A percentile compares a stretch with the other conserved stretches of the same genome.
Evolutionary conservation across 139 green algal genomes (phyloP).

Genomic region (Tetraselmis chui): DNA sequence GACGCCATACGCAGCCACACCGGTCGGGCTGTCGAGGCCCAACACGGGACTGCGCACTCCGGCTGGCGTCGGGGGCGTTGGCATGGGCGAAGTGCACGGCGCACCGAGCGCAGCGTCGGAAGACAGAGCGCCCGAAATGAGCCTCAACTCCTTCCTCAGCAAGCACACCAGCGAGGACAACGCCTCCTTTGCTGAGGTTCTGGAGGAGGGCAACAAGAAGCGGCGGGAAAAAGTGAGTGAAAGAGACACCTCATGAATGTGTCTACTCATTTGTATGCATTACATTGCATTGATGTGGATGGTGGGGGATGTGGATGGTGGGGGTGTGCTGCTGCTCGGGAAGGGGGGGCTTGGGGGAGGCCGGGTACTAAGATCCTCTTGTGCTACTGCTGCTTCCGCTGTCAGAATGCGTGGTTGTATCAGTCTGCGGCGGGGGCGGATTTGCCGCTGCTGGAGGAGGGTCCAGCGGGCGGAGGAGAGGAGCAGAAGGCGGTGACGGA

Average conservation of each 20-base stretch:
- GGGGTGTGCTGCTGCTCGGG: no score
- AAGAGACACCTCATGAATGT: no score
- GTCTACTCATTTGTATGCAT: no score
- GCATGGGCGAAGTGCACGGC: no score
- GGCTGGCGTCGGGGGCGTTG: no score
- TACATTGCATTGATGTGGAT: no score
- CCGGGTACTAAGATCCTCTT: no score
- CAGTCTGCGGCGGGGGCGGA: neutral
- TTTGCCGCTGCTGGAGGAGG: neutral
- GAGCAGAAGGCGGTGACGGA: slow-evolving; percentile 27
- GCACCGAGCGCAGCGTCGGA: neutral
- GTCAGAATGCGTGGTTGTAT: neutral
- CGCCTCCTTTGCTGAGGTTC: slow-evolving; percentile 49
- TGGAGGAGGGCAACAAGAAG: slow-evolving; percentile 14
- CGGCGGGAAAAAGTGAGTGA: slow-evolving; percentile 1
- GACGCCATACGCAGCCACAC: slow-evolving; percentile 2
- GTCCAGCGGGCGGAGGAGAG: neutral
- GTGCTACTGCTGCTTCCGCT: no score
- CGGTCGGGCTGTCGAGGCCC: neutral
- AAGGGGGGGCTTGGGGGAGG: no score
- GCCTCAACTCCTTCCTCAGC: slow-evolving; percentile 68
- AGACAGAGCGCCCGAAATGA: slow-evolving; percentile 24
- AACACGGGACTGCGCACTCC: neutral
- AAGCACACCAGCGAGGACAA: slow-evolving; percentile 81
- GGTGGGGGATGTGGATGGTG: no score